Evolutionary conservation across 176 grass and related monocot genomes (phyloP), one percentile per base, ranked within the genome.

Genomic region (Bromus sterilis): DNA sequence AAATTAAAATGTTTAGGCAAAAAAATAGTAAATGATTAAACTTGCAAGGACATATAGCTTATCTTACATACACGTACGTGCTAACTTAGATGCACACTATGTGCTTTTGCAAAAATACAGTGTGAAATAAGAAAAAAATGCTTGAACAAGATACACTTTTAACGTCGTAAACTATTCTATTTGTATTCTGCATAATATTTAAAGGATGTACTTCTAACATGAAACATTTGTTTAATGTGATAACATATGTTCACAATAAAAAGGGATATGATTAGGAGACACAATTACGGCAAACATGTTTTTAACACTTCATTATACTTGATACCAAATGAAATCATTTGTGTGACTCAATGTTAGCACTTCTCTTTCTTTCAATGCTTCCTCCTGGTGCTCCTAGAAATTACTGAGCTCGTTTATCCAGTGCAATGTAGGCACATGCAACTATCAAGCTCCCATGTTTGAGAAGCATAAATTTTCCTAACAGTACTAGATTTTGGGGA

Each of bases 1-100:
- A 85, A 58, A 83, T 39, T 83, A 43, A 42, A 79, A 87, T 35
- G 62, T 9, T 37, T 79, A 74, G 34, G 66, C 62, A 70, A 76
- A 75, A 63, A 33, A 39, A 68, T 46, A 14, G 31, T 51, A 66
- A 66, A 79, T 33, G 62, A 62, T 25, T 57, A 58, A 55, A 73
- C 7, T 46, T 88, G 15, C 21, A 71, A 60, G 23, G 44, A 13
- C 9, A 53, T 42, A 78, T 31, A 67, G 10, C 6, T 59, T n/a
- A 56, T 74, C 58, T 37, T 71, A 18, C 46, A 32, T 64, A 80
- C 32, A 37, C 34, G 55, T 7, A 39, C 30, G 6, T 78, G 62
- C 16, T 20, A 55, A 66, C 61, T 80, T 24, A 37, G 57, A 81
- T 18, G 64, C 24, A 66, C 56, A 68, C 11, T 74, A 87, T 57